A percentile compares a stretch with the other conserved stretches of the same genome.
Conservation (phyloP, 169 alveolate genomes). For the Plasmodium gaboni region DNA sequence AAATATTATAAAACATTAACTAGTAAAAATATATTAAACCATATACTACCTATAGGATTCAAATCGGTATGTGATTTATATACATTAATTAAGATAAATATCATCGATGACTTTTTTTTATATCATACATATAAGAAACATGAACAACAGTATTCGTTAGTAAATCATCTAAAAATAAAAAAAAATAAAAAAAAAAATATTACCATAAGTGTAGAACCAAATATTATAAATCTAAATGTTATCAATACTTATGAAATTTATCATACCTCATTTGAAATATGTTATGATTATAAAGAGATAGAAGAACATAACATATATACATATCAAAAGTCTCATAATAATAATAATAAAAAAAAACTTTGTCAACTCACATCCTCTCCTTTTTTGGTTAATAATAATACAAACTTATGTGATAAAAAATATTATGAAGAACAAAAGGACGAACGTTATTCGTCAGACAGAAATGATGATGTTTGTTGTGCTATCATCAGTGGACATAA, state of each 20-base stretch:
- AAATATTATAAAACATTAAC: conserved; percentile 48
- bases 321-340: too few species aligned
- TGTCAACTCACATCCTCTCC: too few species aligned
- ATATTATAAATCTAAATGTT: conserved; percentile 4
- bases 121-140: not conserved
- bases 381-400: too few species aligned
- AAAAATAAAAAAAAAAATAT: not conserved
- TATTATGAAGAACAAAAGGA: not conserved
- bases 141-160: not conserved
- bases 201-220: conserved; percentile 12
- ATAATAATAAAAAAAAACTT: too few species aligned
- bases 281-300: conserved; percentile 9
- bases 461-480: too few species aligned
- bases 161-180: too few species aligned
- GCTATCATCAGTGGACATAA: not conserved
- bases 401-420: too few species aligned
- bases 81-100: conserved; percentile 5
- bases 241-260: conserved; percentile 28
- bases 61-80: conserved; percentile 19
- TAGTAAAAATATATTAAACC: not conserved
- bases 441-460: too few species aligned
- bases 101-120: conserved; percentile 28
- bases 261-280: conserved; percentile 26
- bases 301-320: too few species aligned
- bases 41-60: conserved; percentile 3